These are phyloP conservation scores for Umbilicus rupestris DNA, from an alignment of 164 flowering plant species.

Conservation along the genomic window DNA sequence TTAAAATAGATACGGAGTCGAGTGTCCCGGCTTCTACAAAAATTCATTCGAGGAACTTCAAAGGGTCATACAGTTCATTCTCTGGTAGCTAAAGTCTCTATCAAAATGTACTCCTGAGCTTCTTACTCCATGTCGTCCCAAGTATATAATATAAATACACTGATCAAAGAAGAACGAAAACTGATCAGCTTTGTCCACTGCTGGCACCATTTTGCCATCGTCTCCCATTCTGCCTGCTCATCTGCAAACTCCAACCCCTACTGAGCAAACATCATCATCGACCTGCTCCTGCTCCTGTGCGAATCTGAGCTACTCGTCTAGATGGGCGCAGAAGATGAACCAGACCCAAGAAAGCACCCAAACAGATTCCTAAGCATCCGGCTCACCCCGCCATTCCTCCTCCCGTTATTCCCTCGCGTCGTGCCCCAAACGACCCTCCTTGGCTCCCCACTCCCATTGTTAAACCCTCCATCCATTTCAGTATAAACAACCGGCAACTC, in stretches of 20 bases:
- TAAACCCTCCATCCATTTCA: conserved; percentile 6
- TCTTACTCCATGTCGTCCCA: neutral
- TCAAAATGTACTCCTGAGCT: neutral
- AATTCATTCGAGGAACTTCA: too few species aligned
- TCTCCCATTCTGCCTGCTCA: conserved; percentile 2
- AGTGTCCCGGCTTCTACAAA: too few species aligned
- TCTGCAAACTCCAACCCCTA: neutral
- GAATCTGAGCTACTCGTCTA: neutral
- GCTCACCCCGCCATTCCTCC: conserved; percentile 6
- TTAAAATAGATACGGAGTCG: too few species aligned
- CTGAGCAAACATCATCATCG: neutral
- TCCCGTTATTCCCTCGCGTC: neutral
- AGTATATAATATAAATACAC: neutral
- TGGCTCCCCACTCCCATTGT: neutral
- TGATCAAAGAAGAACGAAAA: neutral
- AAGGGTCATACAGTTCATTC: too few species aligned
- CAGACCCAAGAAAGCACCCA: neutral
- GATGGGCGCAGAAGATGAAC: neutral
- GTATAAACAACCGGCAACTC: conserved; percentile 6
- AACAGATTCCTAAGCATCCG: conserved; percentile 4
- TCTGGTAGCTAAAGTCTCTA: too few species aligned
- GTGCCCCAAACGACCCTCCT: conserved; percentile 6
- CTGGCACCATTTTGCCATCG: neutral
- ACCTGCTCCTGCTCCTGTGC: conserved; percentile 1
- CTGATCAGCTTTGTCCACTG: neutral